A percentile compares a stretch with the other conserved stretches of the same genome.
Conservation (phyloP, 2,329 filamentous ascomycete genomes). For the Ophiostoma sp. region DNA sequence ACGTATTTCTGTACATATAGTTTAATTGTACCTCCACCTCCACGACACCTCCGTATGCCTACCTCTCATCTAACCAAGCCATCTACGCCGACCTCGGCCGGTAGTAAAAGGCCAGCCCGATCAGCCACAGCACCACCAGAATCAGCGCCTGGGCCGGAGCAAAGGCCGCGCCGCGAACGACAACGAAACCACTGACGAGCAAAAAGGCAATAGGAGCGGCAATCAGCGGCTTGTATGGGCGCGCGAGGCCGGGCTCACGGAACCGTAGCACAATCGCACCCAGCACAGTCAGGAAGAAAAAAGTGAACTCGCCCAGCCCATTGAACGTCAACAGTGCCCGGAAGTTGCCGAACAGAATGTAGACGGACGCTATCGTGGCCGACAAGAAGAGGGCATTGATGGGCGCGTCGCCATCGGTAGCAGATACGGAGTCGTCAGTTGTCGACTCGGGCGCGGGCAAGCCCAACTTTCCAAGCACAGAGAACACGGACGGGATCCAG, state of each 20-base stretch:
- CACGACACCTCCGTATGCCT: neutral
- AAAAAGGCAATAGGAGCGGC: constrained; percentile 49
- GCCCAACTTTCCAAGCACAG: constrained; percentile 42
- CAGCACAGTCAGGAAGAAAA: constrained; percentile 58
- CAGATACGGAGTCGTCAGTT: constrained; percentile 9
- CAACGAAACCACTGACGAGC: constrained; percentile 55
- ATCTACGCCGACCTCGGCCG: constrained; percentile 15
- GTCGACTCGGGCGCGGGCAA: constrained; percentile 13
- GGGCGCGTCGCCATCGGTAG: constrained; percentile 40
- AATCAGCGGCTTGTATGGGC: constrained; percentile 52
- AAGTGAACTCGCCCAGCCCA: constrained; percentile 55
- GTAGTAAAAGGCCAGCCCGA: constrained; percentile 43
- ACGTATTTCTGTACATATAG: neutral
- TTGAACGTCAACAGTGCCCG: constrained; percentile 56
- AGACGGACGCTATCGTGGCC: constrained; percentile 46
- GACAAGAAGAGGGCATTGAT: constrained; percentile 50
- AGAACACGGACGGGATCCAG: constrained; percentile 46
- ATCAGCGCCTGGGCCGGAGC: constrained; percentile 50
- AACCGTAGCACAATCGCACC: constrained; percentile 53
- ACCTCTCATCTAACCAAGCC: neutral
- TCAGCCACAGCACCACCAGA: constrained; percentile 46
- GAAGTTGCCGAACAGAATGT: constrained; percentile 57
- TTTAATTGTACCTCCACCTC: neutral
- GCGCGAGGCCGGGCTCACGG: constrained; percentile 48
- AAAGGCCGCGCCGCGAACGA: constrained; percentile 54